Percentiles rank a stretch among this genome's conserved stretches.
Evolutionary conservation across 1,284 basidiomycete species (phyloP).

Genomic region (Apiotrichum sp.): DNA sequence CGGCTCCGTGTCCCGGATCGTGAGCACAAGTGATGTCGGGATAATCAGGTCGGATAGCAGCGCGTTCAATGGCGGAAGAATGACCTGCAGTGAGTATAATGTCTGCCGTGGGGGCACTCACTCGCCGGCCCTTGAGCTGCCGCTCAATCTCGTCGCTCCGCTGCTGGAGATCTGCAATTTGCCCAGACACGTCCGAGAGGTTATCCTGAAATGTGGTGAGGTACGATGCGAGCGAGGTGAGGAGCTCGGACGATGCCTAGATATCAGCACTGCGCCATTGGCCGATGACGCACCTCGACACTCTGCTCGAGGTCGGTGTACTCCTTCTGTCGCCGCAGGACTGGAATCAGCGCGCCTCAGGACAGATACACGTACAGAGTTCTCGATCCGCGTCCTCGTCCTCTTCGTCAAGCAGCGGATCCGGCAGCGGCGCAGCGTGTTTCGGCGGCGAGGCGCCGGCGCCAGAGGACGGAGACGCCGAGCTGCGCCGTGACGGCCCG

Average conservation of each 20-base stretch:
- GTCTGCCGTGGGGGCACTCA: slow-evolving; percentile 45
- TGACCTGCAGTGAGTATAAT: slow-evolving; percentile 55
- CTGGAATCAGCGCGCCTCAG: slow-evolving; percentile 18
- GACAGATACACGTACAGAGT: slow-evolving; percentile 24
- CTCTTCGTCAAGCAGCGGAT: slow-evolving; percentile 25
- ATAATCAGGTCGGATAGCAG: slow-evolving; percentile 75
- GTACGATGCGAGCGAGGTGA: slow-evolving; percentile 81
- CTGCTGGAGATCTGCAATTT: slow-evolving; percentile 87
- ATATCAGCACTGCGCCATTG: not conserved
- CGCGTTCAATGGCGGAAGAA: slow-evolving; percentile 76
- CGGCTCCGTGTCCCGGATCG: slow-evolving; percentile 76
- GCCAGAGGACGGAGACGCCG: slow-evolving; percentile 4
- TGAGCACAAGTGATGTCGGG: slow-evolving; percentile 68
- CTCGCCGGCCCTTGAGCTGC: slow-evolving; percentile 72
- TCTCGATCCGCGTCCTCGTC: slow-evolving; percentile 24
- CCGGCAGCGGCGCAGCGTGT: slow-evolving; percentile 6
- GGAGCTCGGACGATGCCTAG: slow-evolving; percentile 52
- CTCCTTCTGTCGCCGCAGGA: slow-evolving; percentile 30
- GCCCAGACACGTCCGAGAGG: slow-evolving; percentile 84
- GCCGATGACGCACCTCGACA: slow-evolving; percentile 26
- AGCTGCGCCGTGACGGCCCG: slow-evolving; percentile 6
- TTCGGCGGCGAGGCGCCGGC: slow-evolving; percentile 9
- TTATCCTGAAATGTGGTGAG: slow-evolving; percentile 93
- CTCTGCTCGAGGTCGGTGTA: slow-evolving; percentile 38
- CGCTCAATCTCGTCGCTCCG: slow-evolving; percentile 84